Evolutionary conservation across 371 early-diverging fungal genomes (phyloP), one percentile per base, ranked within the genome.

Genomic region (Rhizopus delemar): DNA sequence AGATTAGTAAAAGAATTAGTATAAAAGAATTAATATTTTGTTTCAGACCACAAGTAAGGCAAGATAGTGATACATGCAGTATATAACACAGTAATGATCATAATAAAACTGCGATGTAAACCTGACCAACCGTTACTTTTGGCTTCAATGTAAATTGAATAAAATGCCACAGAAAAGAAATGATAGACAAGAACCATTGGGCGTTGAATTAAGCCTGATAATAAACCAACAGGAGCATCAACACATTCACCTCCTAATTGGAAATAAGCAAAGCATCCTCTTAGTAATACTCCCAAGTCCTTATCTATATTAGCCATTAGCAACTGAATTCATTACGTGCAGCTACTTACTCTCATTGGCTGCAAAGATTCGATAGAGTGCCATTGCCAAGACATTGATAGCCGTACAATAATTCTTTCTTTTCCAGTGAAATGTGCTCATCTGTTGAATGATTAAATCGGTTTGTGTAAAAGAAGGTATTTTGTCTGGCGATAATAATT

Each of bases 351-450:
- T 57, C 43, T 60, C 50, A 53, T 50, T 48, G 7, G 78, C 95
- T 2, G 94, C 85, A 75, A 96, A 95, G 36, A 97, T 73, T 8
- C 83, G 69, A 58, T 97, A 93, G 28, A 97, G 70, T 15, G 95
- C 94, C 63, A 90, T 85, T 16, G 96, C 94, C 9, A 97, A 77
- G 28, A 94, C 89, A 58, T 97, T 97, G 58, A 97, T 86, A 1
- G 90, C 92, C 1, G 87, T 77, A 56, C 89, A 80, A 34, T 81
- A 75, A 2, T 65, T 68, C 71, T 93, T 93, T 46, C 96, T 77
- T 54, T 78, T 70, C 92, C 91, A 93, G 64, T 92, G 84, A 71
- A 87, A 79, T 34, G 65, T 38, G 52, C 71, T 80, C 81, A 92
- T 71, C 46, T 82, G 68, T n/a, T 77, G 76, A 45, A 73, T 59